phyloP scores from a whole-genome alignment of 371 early-diverging fungal genomes.

The Mortierella sp. region DNA sequence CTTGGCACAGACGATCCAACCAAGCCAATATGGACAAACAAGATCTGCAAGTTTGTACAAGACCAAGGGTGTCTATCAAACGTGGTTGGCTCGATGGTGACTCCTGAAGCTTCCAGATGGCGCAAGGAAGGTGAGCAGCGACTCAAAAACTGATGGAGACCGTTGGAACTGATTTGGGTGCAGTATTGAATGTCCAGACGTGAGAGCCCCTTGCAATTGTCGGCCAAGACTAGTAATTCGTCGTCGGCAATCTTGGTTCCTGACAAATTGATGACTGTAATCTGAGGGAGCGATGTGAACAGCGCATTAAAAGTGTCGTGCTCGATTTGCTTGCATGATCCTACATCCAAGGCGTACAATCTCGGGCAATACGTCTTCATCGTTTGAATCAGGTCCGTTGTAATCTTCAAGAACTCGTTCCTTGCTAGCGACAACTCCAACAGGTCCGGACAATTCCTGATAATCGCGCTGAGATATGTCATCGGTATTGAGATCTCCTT shows the following conservation, averaged over 20 bases:
- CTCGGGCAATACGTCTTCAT: constrained; percentile 23
- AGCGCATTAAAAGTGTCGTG: constrained; percentile 15
- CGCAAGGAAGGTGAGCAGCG: constrained; percentile 19
- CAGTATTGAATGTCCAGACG: constrained; percentile 50
- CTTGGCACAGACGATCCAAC: constrained; percentile 21
- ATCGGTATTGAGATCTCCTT: constrained; percentile 16
- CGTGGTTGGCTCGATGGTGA: constrained; percentile 29
- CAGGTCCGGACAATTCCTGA: constrained; percentile 29
- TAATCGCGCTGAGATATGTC: constrained; percentile 16
- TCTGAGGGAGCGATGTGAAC: constrained; percentile 18
- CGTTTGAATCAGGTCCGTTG: constrained; percentile 4
- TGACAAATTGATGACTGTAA: constrained; percentile 39
- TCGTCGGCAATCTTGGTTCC: constrained; percentile 34
- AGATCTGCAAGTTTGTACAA: constrained; percentile 38
- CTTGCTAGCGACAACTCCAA: constrained; percentile 47
- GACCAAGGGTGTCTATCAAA: constrained; percentile 39
- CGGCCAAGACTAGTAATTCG: constrained; percentile 25
- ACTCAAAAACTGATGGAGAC: constrained; percentile 35
- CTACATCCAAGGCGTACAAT: constrained; percentile 49
- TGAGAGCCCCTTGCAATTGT: constrained; percentile 24
- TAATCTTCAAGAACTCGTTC: constrained; percentile 24
- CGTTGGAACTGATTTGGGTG: constrained; percentile 31
- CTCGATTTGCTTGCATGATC: constrained; percentile 38
- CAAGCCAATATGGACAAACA: constrained; percentile 43
- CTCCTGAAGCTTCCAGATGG: constrained; percentile 43